Evolutionary conservation across 2,329 filamentous ascomycete species (phyloP).

Genomic region (Pestalotiopsis sp.): DNA sequence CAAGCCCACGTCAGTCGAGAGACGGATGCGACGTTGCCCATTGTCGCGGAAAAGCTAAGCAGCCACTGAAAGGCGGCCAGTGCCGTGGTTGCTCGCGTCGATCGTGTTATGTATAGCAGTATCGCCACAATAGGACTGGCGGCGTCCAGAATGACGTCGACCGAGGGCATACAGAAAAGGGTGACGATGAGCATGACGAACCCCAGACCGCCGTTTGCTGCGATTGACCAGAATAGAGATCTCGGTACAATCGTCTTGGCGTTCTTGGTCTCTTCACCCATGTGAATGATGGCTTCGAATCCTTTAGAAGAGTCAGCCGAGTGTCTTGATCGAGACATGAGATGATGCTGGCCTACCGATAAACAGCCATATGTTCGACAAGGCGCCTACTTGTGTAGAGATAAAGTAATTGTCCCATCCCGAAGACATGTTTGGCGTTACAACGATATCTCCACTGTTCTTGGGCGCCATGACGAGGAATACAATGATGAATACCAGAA

Average conservation of each 20-base stretch:
- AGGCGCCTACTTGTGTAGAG: constrained; percentile 12
- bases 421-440: constrained; percentile 13
- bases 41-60: neutral
- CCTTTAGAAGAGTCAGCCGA: neutral
- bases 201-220: constrained; percentile 9
- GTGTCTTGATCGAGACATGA: too few relatives aligned
- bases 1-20: constrained; percentile 16
- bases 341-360: neutral
- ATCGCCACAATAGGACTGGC: constrained; percentile 15
- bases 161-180: constrained; percentile 16
- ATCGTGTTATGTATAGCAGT: constrained; percentile 5
- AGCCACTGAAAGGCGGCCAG: constrained; percentile 6
- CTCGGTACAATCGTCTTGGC: constrained; percentile 15
- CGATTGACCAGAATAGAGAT: constrained; percentile 17
- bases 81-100: constrained; percentile 8
- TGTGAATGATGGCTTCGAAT: constrained; percentile 17
- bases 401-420: constrained; percentile 17
- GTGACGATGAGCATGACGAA: constrained; percentile 13
- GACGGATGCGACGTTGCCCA: constrained; percentile 14
- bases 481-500: constrained; percentile 13
- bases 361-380: constrained; percentile 18
- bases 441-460: constrained; percentile 14
- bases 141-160: constrained; percentile 12
- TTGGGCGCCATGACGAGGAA: constrained; percentile 15
- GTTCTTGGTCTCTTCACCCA: constrained; percentile 19